A percentile compares a stretch with the other conserved stretches of the same genome.
phyloP scores from a whole-genome alignment of 177 flowering plant species.

The Vitis hybrid region DNA sequence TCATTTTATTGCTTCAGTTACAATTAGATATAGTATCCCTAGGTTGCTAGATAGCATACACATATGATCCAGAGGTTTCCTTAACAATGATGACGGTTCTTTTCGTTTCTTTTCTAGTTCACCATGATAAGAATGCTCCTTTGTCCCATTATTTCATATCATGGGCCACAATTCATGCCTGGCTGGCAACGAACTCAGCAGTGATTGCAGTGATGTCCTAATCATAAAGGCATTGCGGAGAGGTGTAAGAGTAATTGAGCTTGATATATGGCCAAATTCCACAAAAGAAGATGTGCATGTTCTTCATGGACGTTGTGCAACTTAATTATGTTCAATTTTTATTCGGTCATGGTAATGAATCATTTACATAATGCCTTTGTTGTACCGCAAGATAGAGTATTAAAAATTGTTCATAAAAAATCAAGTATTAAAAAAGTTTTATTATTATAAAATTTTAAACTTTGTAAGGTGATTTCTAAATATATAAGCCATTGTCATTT shows the following conservation, averaged over 20 bases:
- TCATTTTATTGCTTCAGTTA: too few relatives aligned
- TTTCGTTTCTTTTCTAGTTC: slow-evolving; percentile 32
- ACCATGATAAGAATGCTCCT: slow-evolving; percentile 63
- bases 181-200: slow-evolving; percentile 67
- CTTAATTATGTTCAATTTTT: too few relatives aligned
- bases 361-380: too few relatives aligned
- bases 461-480: too few relatives aligned
- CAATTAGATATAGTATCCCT: too few relatives aligned
- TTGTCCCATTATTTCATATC: slow-evolving; percentile 63
- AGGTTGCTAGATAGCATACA: too few relatives aligned
- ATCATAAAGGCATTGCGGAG: slow-evolving; percentile 52
- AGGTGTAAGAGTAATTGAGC: slow-evolving; percentile 67
- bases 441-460: too few relatives aligned
- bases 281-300: slow-evolving; percentile 46
- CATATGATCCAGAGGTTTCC: too few relatives aligned
- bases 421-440: too few relatives aligned
- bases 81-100: not conserved
- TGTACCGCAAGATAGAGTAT: not conserved
- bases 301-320: slow-evolving; percentile 57
- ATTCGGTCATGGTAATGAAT: too few relatives aligned
- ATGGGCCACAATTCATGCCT: slow-evolving; percentile 72
- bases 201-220: slow-evolving; percentile 61
- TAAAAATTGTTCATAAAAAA: too few relatives aligned
- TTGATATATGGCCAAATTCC: slow-evolving; percentile 70
- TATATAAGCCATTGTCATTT: too few relatives aligned